Conservation (phyloP, 106 monocot genomes). For the Dendrobium chrysotoxum region DNA sequence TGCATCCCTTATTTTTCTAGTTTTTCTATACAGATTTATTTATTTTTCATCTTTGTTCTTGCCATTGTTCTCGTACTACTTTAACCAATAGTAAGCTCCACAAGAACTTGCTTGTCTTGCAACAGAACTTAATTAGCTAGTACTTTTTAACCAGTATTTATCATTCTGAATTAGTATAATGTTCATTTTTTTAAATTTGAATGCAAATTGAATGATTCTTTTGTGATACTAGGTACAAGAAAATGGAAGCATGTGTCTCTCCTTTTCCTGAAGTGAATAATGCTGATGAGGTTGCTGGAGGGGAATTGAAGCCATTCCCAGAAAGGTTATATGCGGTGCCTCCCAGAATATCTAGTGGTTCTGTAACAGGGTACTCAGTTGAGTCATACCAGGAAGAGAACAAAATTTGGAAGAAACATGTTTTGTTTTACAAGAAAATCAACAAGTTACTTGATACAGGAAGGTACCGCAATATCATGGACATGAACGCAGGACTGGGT, state of each 20-base stretch:
- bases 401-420: constrained; percentile 20
- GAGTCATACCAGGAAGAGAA: constrained; percentile 19
- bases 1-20: background rate
- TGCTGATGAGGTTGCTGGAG: constrained; percentile 22
- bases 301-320: constrained; percentile 19
- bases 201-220: constrained; percentile 1
- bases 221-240: constrained; percentile 16
- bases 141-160: background rate
- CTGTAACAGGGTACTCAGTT: constrained; percentile 13
- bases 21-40: background rate
- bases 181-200: background rate
- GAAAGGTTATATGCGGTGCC: constrained; percentile 23
- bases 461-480: constrained; percentile 31
- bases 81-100: background rate
- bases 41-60: background rate
- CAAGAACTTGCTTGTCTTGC: background rate
- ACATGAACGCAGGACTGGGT: constrained; percentile 27
- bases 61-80: background rate
- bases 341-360: constrained; percentile 23
- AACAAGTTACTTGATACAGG: constrained; percentile 26
- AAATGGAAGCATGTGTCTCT: constrained; percentile 26
- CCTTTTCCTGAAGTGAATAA: constrained; percentile 28
- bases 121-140: background rate
- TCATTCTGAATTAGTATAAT: background rate
- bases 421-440: constrained; percentile 20